Conservation (phyloP, 257 asterid species). For the Solanum etuberosum region DNA sequence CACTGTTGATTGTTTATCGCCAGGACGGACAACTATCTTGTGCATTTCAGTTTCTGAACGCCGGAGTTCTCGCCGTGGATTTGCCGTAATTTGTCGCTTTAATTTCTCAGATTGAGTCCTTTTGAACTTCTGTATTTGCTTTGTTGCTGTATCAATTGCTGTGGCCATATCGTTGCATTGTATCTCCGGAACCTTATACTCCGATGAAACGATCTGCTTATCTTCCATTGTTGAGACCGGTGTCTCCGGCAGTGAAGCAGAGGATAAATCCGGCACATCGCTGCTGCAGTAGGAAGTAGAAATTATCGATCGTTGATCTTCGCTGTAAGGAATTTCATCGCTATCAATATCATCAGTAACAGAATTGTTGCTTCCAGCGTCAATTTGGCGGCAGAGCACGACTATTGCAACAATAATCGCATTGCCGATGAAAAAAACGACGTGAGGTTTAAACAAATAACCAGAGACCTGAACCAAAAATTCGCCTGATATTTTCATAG, state of each 20-base stretch:
- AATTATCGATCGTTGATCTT: slow-evolving; percentile 9
- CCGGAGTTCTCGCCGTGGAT: slow-evolving; percentile 29
- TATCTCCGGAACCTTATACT: not conserved
- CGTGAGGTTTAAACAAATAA: slow-evolving; percentile 53
- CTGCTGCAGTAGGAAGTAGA: not conserved
- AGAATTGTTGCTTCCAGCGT: slow-evolving; percentile 1
- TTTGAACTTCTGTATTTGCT: slow-evolving; percentile 46
- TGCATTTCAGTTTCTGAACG: slow-evolving; percentile 48
- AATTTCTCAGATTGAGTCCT: slow-evolving; percentile 71
- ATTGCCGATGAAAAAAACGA: slow-evolving; percentile 77
- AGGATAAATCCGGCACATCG: not conserved
- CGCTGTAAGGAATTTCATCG: slow-evolving; percentile 38
- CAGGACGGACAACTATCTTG: not conserved
- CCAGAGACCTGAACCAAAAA: slow-evolving; percentile 5
- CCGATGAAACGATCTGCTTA: slow-evolving; percentile 31
- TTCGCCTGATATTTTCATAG: slow-evolving; percentile 6
- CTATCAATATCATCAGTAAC: slow-evolving; percentile 21
- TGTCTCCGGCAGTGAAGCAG: not conserved
- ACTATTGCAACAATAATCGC: slow-evolving; percentile 34
- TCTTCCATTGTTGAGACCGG: not conserved
- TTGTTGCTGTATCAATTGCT: slow-evolving; percentile 48
- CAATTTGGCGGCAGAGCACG: slow-evolving; percentile 35
- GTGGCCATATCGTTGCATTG: slow-evolving; percentile 29
- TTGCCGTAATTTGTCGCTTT: slow-evolving; percentile 35
- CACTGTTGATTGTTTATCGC: not conserved